A percentile compares a stretch with the other conserved stretches of the same genome.
Evolutionary conservation across 1,284 basidiomycete species (phyloP).

Genomic region (Melampsora larici-populina): DNA sequence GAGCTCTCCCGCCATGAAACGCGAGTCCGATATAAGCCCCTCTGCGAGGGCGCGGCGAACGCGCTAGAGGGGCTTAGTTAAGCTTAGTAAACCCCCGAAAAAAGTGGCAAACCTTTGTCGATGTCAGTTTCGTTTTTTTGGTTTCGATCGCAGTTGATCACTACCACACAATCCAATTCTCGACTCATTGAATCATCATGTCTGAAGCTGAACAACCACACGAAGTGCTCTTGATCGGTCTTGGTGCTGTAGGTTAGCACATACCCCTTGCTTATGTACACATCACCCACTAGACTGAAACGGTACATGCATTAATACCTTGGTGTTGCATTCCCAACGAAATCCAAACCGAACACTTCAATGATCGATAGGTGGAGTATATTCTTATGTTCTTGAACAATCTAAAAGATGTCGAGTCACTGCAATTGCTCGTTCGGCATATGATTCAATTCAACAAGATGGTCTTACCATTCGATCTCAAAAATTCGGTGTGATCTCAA

Average conservation of each 20-base stretch:
- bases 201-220: neutral
- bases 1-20: no score
- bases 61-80: no score
- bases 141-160: no score
- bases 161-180: no score
- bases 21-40: no score
- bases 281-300: neutral
- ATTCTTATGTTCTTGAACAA: conserved; percentile 31
- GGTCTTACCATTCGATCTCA: conserved; percentile 21
- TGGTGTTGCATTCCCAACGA: neutral
- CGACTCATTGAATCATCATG: no score
- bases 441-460: conserved; percentile 16
- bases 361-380: conserved; percentile 18
- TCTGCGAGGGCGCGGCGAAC: no score
- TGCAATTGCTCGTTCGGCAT: conserved; percentile 26
- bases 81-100: no score
- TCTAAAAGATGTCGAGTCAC: conserved; percentile 31
- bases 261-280: no score
- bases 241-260: conserved; percentile 32
- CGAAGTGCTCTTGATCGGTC: conserved; percentile 34
- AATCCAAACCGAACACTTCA: neutral
- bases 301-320: neutral
- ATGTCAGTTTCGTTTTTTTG: no score
- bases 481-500: conserved; percentile 20
- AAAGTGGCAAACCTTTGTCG: no score